Base-by-base conservation (phyloP, 345 rosid genomes). In the Hibiscus syriacus region DNA sequence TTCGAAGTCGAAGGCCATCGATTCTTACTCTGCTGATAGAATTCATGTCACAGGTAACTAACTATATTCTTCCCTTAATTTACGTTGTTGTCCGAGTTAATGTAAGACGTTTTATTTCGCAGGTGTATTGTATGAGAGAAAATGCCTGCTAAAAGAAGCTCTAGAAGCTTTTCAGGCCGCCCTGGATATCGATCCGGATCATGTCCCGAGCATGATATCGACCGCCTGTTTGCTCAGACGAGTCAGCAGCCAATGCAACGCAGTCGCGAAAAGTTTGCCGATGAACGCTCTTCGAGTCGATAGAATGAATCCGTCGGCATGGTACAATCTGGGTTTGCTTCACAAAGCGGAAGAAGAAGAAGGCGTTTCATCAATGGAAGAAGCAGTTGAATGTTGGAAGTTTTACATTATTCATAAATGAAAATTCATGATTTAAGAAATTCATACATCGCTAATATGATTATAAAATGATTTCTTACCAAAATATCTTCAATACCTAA, bases 261-360 rank as follows among this genome's bases (percentile, higher is more conserved):
- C 79, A 1, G 78, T 80, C n/a, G 61, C 77, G 20, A 84, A 89
- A 79, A 86, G 89, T 81, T 80, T 83, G 72, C 70, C 88, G 70
- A 85, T 85, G 74, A 90, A 81, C n/a, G 97, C 97, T 56, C 77
- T 86, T 11, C 68, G 76, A 64, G 71, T 82, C 1, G 92, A 90
- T 73, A 79, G 81, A 72, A 71, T 79, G 78, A 90, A 86, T 66
- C 74, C 77, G 10, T 73, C 72, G 3, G 90, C 95, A 48, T 90
- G 97, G 97, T 80, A 83, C 69, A 84, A 82, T 73, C 89, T 90
- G 11, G 97, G 92, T 22, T 77, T 82, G 72, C 77, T 88, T 65
- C 81, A 75, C 66, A 77, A 69, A 78, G 70, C 77, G 0, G 86
- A 81, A 77, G n/a, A n/a, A n/a, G n/a, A n/a, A n/a, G 85, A 77